phyloP scores from a whole-genome alignment of 2,329 filamentous ascomycete genomes.

The Botrytis hyacinthi region DNA sequence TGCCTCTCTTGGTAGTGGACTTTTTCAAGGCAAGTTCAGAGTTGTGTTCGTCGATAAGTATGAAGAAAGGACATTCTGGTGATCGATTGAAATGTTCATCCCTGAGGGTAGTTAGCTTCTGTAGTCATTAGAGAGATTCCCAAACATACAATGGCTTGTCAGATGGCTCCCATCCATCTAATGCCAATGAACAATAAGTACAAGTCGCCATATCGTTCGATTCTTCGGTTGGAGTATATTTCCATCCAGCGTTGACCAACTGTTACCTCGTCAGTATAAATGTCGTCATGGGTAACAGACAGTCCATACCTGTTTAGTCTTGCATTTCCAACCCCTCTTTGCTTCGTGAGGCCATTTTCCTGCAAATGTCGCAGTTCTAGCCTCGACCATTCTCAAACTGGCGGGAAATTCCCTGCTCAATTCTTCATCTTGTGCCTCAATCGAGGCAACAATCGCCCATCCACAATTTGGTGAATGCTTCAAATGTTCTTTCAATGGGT shows the following conservation, averaged over 20 bases:
- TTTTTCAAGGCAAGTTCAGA: conserved; percentile 52
- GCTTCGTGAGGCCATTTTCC: conserved; percentile 83
- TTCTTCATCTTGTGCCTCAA: conserved; percentile 60
- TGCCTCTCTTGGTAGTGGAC: conserved; percentile 49
- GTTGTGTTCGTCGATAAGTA: conserved; percentile 57
- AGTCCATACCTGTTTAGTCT: conserved; percentile 71
- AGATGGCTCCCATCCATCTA: conserved; percentile 92
- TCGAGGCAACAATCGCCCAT: conserved; percentile 73
- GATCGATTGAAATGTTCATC: conserved; percentile 83
- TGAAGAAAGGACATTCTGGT: conserved; percentile 80
- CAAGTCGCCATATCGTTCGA: conserved; percentile 89
- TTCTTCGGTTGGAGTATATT: conserved; percentile 80
- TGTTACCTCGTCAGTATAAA: conserved; percentile 42
- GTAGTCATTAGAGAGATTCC: conserved; percentile 11
- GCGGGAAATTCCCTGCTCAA: conserved; percentile 72
- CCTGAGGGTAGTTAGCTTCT: conserved; percentile 44
- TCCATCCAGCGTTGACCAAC: conserved; percentile 92
- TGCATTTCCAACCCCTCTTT: conserved; percentile 87
- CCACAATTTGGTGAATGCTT: conserved; percentile 80
- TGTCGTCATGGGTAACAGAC: neutral
- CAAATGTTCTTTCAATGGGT: conserved; percentile 80
- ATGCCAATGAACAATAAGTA: conserved; percentile 81
- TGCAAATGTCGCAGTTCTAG: conserved; percentile 80
- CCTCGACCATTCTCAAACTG: conserved; percentile 67
- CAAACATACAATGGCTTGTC: conserved; percentile 77